Evolutionary conservation across 2,329 filamentous ascomycete genomes (phyloP).

Genomic region (Phaeoacremonium minimum): DNA sequence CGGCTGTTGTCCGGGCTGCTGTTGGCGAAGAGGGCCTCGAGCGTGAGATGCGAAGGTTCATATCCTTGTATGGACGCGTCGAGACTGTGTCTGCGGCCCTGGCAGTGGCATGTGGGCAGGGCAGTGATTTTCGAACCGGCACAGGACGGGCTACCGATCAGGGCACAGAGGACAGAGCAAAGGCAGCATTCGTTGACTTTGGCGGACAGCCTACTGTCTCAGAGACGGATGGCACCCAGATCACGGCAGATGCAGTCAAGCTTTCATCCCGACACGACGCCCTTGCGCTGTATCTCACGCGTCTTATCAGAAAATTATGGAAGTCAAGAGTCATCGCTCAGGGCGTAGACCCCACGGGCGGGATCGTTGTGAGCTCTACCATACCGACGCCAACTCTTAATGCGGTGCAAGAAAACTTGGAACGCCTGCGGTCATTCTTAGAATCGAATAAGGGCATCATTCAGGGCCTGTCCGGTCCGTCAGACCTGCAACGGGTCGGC

Average conservation of each 20-base stretch:
- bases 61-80: conserved; percentile 77
- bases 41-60: conserved; percentile 76
- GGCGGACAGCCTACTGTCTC: conserved; percentile 83
- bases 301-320: conserved; percentile 88
- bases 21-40: conserved; percentile 78
- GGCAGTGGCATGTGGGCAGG: conserved; percentile 92
- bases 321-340: conserved; percentile 67
- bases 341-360: conserved; percentile 47
- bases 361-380: conserved; percentile 61
- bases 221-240: conserved; percentile 67
- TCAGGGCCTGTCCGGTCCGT: conserved; percentile 87
- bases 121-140: conserved; percentile 67
- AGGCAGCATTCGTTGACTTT: conserved; percentile 85
- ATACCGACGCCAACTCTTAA: conserved; percentile 66
- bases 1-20: conserved; percentile 69
- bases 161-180: conserved; percentile 77
- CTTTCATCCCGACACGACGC: conserved; percentile 89
- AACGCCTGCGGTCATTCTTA: conserved; percentile 76
- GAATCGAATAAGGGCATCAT: conserved; percentile 86
- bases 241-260: conserved; percentile 75
- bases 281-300: conserved; percentile 79
- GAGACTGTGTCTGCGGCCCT: conserved; percentile 89
- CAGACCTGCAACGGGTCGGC: conserved; percentile 71
- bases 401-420: conserved; percentile 74
- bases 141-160: conserved; percentile 78